Conservation (phyloP, 2,329 filamentous ascomycete genomes). For the Aspergillus oerlinghausenensis region DNA sequence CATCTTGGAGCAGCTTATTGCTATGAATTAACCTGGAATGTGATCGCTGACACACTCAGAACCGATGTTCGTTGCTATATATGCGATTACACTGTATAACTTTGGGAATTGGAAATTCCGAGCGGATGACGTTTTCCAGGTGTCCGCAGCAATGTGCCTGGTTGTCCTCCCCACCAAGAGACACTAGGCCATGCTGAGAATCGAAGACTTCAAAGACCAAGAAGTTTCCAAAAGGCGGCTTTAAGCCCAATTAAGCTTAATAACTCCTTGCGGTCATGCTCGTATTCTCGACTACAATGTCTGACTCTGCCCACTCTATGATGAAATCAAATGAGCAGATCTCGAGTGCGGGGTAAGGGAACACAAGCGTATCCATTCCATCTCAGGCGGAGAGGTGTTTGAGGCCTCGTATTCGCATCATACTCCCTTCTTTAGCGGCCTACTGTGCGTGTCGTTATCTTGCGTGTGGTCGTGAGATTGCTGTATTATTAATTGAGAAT, state of each 20-base stretch:
- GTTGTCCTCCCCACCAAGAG: not conserved
- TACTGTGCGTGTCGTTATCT: not conserved
- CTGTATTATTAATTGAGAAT: not conserved
- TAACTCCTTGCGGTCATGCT: not conserved
- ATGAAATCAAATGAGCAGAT: not conserved
- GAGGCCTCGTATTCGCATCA: not conserved
- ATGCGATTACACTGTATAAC: not conserved
- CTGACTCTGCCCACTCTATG: not conserved
- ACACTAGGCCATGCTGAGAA: not conserved
- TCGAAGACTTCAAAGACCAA: not conserved
- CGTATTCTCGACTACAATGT: too few species aligned
- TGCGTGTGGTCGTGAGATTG: not conserved
- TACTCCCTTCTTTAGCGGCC: not conserved
- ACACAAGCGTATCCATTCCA: not conserved
- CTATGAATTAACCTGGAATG: not conserved
- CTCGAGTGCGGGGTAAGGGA: not conserved
- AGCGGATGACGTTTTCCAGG: not conserved
- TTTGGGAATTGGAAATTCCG: not conserved
- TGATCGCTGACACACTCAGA: not conserved
- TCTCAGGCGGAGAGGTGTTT: not conserved
- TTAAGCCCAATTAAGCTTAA: not conserved
- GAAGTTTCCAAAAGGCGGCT: not conserved
- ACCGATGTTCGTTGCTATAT: not conserved
- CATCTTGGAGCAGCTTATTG: constrained; percentile 11
- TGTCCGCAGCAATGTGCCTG: not conserved